Evolutionary conservation across 129 eudicot genomes (phyloP).

Genomic region (Artemisia annua): DNA sequence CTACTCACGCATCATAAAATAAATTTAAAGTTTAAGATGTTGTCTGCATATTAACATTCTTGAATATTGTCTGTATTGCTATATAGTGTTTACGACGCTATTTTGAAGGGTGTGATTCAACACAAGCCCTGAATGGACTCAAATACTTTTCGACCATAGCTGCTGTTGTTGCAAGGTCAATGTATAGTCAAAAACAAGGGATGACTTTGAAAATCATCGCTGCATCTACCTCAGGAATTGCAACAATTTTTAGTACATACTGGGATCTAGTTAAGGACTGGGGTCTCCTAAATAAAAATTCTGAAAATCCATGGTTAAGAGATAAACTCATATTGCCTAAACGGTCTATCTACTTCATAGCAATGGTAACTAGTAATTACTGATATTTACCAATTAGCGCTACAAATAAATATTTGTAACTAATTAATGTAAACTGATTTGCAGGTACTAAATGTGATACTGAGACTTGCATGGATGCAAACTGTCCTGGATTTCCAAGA

Average conservation of each 20-base stretch:
- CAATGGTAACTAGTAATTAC: conserved; percentile 45
- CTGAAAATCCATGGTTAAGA: conserved; percentile 69
- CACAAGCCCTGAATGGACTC: conserved; percentile 52
- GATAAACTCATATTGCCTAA: conserved; percentile 57
- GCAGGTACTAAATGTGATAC: conserved; percentile 56
- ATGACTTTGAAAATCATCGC: conserved; percentile 41
- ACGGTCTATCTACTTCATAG: conserved; percentile 52
- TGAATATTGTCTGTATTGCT: neutral
- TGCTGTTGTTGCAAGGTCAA: conserved; percentile 60
- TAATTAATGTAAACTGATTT: neutral
- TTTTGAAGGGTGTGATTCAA: conserved; percentile 50
- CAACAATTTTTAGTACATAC: conserved; percentile 57
- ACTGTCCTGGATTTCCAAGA: conserved; percentile 48
- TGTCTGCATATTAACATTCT: neutral
- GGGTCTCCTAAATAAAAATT: conserved; percentile 56
- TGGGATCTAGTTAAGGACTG: conserved; percentile 76
- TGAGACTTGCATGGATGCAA: conserved; percentile 83
- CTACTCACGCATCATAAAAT: neutral
- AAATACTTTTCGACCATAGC: conserved; percentile 62
- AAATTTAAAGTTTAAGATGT: neutral
- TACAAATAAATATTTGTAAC: neutral
- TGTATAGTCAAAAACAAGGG: conserved; percentile 32
- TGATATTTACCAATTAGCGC: neutral
- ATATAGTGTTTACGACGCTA: conserved; percentile 55
- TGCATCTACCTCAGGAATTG: conserved; percentile 42